Evolutionary conservation across 2,329 filamentous ascomycete species (phyloP), one percentile per base, ranked within the genome.

Genomic region (Claviceps citrina): DNA sequence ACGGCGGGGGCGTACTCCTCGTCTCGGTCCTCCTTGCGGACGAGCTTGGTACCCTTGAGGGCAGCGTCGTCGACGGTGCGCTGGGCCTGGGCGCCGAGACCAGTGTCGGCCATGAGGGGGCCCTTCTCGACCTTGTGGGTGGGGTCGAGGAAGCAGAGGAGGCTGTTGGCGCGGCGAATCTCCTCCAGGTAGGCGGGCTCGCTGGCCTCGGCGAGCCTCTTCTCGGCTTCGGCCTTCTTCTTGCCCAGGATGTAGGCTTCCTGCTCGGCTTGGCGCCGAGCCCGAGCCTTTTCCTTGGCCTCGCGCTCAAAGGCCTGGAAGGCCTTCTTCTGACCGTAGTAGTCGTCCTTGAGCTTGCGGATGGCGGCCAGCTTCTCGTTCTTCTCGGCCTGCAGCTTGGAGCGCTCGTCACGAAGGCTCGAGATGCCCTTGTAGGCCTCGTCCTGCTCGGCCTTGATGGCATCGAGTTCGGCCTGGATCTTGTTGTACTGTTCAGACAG

Each of bases 131-230:
- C 68, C 56, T 64, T 61, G 43, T 76, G 69, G 13, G 67, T 73
- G 2, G 89, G 89, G 60, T 96, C 87, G 50, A 96, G 89, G 71
- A 89, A 89, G 50, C 80, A 78, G 51, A 96, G 83, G 34, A 98
- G 71, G 57, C 78, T 82, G 65, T 91, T 84, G 46, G 85, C 84
- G 39, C 81, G 81, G 53, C 86, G 75, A 55, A 98, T 94, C 67
- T 98, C 86, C 52, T 95, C 85, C 35, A 84, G 71, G 68, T 85
- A 98, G 39, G 91, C 91, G 13, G 81, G 86, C 52, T 84, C 80
- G 56, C 78, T 83, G 51, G 84, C 84, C 55, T 89, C 82, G 53
- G 79, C 78, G 31, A 93, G 77, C 61, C 84, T 71, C 59, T 78
- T 73, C 62, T 83, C 73, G 40, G 84, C 84, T 38, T 77, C 72